phyloP scores from a whole-genome alignment of 495 filamentous ascomycete genomes.

The Aspergillus mulundensis region DNA sequence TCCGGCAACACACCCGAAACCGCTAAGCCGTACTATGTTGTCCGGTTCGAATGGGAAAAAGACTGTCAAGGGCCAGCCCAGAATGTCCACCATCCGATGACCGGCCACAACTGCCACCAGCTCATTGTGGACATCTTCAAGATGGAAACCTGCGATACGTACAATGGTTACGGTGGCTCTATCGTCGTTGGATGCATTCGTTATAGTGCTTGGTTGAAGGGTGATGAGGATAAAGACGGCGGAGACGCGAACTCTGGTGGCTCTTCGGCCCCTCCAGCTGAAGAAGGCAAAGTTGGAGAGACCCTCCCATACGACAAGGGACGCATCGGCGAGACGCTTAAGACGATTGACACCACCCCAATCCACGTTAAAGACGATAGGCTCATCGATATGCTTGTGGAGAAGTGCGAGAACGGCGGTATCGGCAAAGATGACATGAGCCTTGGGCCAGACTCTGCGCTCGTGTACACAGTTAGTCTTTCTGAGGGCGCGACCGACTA shows the following conservation, averaged over 20 bases:
- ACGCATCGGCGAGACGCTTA: background rate
- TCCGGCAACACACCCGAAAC: background rate
- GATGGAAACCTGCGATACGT: background rate
- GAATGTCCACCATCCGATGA: background rate
- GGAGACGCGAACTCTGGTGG: background rate
- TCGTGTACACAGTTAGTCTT: background rate
- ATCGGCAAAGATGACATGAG: background rate
- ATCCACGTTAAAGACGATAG: background rate
- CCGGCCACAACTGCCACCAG: background rate
- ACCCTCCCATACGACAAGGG: background rate
- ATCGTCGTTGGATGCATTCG: background rate
- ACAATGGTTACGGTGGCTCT: background rate
- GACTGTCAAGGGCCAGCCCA: background rate
- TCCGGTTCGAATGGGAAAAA: background rate
- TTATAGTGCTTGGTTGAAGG: background rate
- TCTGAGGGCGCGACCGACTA: background rate
- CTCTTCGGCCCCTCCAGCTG: background rate
- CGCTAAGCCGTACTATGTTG: background rate
- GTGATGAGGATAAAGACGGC: background rate
- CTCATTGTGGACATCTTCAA: background rate
- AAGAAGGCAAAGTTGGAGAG: background rate
- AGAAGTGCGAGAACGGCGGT: background rate
- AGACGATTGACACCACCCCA: background rate
- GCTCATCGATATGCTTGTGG: background rate
- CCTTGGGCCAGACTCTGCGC: background rate